phyloP scores from a whole-genome alignment of 495 filamentous ascomycete species.

The Neurospora africana region DNA sequence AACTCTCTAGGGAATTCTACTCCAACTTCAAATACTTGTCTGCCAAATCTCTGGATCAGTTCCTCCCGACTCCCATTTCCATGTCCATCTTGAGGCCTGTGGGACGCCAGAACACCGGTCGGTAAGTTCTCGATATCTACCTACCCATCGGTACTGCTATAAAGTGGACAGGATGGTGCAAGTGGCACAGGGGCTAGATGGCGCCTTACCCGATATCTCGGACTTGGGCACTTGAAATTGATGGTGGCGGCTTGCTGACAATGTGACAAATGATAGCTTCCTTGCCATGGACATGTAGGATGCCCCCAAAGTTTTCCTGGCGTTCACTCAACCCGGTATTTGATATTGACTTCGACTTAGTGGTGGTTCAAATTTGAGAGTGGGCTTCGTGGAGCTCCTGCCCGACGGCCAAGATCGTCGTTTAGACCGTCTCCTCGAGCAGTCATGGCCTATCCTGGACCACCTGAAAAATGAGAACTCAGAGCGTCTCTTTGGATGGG shows the following conservation, averaged over 20 bases:
- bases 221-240: neutral
- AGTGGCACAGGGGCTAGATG: neutral
- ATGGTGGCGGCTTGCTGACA: conserved; percentile 2
- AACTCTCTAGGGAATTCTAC: conserved; percentile 51
- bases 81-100: conserved; percentile 48
- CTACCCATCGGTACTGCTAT: neutral
- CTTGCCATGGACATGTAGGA: conserved; percentile 65
- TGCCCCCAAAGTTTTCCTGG: neutral
- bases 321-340: conserved; percentile 4
- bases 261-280: conserved; percentile 37
- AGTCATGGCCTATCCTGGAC: conserved; percentile 69
- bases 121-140: conserved; percentile 25
- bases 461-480: conserved; percentile 68
- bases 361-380: conserved; percentile 70
- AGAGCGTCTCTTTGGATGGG: conserved; percentile 68
- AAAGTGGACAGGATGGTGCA: neutral
- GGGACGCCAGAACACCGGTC: conserved; percentile 47
- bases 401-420: conserved; percentile 23
- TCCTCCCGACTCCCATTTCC: conserved; percentile 70
- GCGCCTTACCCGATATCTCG: neutral
- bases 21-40: conserved; percentile 53
- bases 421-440: conserved; percentile 47
- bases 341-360: conserved; percentile 15
- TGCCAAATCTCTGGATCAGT: conserved; percentile 56
- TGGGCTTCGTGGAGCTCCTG: conserved; percentile 64